phyloP scores from a whole-genome alignment of 148 eudicot genomes.

The Talinum fruticosum region DNA sequence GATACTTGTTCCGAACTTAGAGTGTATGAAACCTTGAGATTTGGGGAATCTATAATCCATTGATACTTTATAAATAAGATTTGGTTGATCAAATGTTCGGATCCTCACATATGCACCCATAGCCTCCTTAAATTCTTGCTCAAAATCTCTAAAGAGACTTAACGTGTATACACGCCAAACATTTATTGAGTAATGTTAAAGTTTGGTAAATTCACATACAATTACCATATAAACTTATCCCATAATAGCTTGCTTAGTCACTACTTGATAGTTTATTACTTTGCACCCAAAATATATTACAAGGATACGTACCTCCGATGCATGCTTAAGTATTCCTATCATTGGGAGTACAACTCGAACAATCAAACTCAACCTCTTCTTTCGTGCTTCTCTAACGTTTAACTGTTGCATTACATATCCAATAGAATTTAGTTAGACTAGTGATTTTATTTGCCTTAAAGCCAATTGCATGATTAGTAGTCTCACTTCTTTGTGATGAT shows the following conservation, averaged over 20 bases:
- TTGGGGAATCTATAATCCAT: neutral
- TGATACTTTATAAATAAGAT: neutral
- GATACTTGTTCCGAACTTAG: neutral
- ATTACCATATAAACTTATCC: too few relatives aligned
- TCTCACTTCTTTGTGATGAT: neutral
- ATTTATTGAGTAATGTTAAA: too few relatives aligned
- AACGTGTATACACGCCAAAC: neutral
- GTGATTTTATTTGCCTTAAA: neutral
- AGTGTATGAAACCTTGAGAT: neutral
- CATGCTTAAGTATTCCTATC: neutral
- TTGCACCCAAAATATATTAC: too few relatives aligned
- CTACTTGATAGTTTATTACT: too few relatives aligned
- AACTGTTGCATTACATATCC: neutral
- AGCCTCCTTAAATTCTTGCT: neutral
- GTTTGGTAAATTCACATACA: too few relatives aligned
- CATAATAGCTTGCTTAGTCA: too few relatives aligned
- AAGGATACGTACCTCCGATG: neutral
- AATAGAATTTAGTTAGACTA: neutral
- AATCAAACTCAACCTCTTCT: neutral
- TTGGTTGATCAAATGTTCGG: neutral
- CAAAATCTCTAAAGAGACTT: constrained; percentile 7
- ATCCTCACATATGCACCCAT: neutral
- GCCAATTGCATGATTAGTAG: neutral
- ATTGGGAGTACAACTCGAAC: neutral
- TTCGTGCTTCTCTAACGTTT: neutral